Conservation (phyloP, 805 yeast species). For the Hanseniaspora mollemarum region DNA sequence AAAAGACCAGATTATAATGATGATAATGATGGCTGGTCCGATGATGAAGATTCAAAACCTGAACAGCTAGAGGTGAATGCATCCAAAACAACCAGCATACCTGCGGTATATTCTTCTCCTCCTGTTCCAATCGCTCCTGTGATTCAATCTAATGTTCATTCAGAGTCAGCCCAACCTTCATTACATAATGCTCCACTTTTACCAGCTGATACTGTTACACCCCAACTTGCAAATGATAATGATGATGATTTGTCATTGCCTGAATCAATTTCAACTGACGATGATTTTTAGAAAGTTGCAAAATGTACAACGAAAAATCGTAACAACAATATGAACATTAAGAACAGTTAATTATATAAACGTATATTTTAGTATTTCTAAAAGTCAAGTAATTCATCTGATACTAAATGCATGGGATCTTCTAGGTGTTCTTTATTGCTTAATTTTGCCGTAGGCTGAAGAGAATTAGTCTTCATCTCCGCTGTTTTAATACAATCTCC, state of each 20-base stretch:
- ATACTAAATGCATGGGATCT: not conserved
- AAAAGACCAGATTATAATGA: slow-evolving; percentile 10
- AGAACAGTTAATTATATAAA: not conserved
- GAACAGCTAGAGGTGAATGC: not conserved
- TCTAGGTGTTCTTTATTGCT: not conserved
- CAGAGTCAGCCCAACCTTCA: too few species aligned
- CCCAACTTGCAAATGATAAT: slow-evolving; percentile 12
- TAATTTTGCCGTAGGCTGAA: not conserved
- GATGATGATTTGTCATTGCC: slow-evolving; percentile 30
- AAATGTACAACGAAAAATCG: too few species aligned
- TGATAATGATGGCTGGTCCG: slow-evolving; percentile 2
- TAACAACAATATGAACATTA: not conserved
- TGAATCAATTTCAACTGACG: slow-evolving; percentile 29
- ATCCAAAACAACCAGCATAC: not conserved
- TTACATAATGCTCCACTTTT: not conserved
- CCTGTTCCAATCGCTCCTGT: slow-evolving; percentile 12
- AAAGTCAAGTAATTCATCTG: not conserved
- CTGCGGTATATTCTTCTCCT: slow-evolving; percentile 17
- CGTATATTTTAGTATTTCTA: too few species aligned
- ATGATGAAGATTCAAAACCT: not conserved
- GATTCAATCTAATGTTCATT: too few species aligned
- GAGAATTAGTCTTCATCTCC: not conserved
- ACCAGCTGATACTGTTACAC: slow-evolving; percentile 8
- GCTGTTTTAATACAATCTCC: not conserved
- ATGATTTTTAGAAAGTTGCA: too few species aligned